Evolutionary conservation across 1,284 basidiomycete genomes (phyloP).

Genomic region (Laetiporus sulphureus): DNA sequence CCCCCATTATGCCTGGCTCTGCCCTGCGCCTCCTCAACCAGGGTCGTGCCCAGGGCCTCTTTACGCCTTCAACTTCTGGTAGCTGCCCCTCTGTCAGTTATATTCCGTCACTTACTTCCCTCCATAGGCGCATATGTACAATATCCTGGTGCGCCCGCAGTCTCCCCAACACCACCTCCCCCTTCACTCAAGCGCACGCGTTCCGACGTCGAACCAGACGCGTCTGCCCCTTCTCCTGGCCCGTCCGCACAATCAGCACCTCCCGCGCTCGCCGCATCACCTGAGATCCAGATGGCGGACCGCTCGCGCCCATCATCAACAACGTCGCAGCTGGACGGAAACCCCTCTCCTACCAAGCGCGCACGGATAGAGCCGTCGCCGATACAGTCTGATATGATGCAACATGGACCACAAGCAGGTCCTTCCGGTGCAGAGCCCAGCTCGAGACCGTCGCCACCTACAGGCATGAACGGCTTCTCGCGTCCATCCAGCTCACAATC

Average conservation of each 20-base stretch:
- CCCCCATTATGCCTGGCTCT: slow-evolving; percentile 75
- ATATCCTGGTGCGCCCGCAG: slow-evolving; percentile 26
- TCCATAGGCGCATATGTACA: slow-evolving; percentile 39
- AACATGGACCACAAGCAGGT: slow-evolving; percentile 10
- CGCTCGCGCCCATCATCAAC: slow-evolving; percentile 43
- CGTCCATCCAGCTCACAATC: slow-evolving; percentile 17
- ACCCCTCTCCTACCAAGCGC: slow-evolving; percentile 60
- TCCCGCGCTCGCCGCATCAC: slow-evolving; percentile 32
- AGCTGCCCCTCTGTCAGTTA: slow-evolving; percentile 25
- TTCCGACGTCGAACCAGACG: slow-evolving; percentile 37
- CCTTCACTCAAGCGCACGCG: slow-evolving; percentile 39
- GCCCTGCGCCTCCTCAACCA: slow-evolving; percentile 75
- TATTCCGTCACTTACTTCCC: slow-evolving; percentile 9
- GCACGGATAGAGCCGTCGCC: slow-evolving; percentile 49
- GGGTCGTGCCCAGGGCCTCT: slow-evolving; percentile 79
- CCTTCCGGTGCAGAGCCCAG: neutral
- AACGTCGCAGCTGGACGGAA: slow-evolving; percentile 35
- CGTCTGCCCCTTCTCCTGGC: slow-evolving; percentile 10
- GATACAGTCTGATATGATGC: slow-evolving; percentile 13
- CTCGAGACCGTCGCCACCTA: slow-evolving; percentile 8
- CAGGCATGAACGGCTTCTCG: slow-evolving; percentile 13
- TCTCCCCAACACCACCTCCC: slow-evolving; percentile 51
- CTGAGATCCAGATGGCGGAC: slow-evolving; percentile 40
- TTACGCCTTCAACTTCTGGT: slow-evolving; percentile 70
- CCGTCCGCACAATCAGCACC: slow-evolving; percentile 20